Conservation (phyloP, 2,329 filamentous ascomycete genomes). For the Spiromastix sp. region DNA sequence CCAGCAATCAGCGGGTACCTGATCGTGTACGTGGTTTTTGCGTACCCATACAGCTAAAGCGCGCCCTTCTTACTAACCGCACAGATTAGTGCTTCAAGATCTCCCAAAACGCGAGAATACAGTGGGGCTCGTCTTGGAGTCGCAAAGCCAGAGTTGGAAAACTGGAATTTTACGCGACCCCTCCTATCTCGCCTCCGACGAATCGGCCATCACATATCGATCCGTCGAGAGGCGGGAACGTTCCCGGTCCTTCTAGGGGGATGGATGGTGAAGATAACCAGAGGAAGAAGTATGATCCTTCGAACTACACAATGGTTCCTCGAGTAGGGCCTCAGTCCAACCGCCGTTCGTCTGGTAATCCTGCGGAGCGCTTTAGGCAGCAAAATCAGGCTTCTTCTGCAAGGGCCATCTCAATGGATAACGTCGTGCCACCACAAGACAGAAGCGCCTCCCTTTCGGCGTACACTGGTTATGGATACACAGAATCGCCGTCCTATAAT, state of each 20-base stretch:
- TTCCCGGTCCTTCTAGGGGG: constrained; percentile 45
- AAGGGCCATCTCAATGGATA: constrained; percentile 19
- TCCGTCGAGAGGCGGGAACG: constrained; percentile 47
- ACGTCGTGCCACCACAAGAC: constrained; percentile 24
- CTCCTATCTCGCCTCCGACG: constrained; percentile 55
- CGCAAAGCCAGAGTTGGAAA: constrained; percentile 43
- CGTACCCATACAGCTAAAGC: no score
- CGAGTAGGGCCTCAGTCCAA: constrained; percentile 40
- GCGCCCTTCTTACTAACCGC: no score
- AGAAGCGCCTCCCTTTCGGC: constrained; percentile 26
- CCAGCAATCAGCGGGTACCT: no score
- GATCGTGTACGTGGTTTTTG: no score
- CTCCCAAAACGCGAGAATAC: no score
- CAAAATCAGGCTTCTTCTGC: constrained; percentile 21
- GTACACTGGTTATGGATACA: constrained; percentile 43
- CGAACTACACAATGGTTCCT: constrained; percentile 45
- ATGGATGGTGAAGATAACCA: constrained; percentile 72
- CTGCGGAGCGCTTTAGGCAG: constrained; percentile 33
- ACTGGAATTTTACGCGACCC: constrained; percentile 54
- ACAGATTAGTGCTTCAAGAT: no score
- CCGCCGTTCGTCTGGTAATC: constrained; percentile 40
- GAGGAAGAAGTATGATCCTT: constrained; percentile 65
- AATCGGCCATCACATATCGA: constrained; percentile 47
- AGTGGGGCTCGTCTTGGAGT: no score
- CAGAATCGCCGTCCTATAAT: constrained; percentile 45